These are phyloP conservation scores for Lentinula raphanica DNA, from an alignment of 768 basidiomycete genomes.

Conservation along the genomic window DNA sequence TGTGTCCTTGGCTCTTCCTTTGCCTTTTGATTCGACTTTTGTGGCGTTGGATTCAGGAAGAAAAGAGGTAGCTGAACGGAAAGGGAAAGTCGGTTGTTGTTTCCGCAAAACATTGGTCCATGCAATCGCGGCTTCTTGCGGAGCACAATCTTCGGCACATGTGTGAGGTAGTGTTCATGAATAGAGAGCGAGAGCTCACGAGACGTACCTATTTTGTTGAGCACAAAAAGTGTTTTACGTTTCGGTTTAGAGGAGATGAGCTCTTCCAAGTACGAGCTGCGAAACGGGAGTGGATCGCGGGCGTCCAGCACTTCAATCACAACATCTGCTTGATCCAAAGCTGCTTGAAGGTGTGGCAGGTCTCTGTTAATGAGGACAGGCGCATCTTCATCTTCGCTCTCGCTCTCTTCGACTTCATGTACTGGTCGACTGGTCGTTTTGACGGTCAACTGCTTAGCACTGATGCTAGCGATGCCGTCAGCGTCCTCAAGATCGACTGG, in stretches of 20 bases:
- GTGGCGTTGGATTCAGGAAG: conserved; percentile 35
- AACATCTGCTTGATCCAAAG: conserved; percentile 74
- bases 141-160: conserved; percentile 58
- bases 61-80: conserved; percentile 68
- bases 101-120: conserved; percentile 65
- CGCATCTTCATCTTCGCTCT: conserved; percentile 45
- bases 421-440: conserved; percentile 27
- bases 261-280: conserved; percentile 61
- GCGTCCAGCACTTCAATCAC: conserved; percentile 79
- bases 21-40: conserved; percentile 30
- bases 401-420: conserved; percentile 22
- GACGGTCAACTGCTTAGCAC: conserved; percentile 33
- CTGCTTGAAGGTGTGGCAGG: conserved; percentile 56
- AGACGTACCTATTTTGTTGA: conserved; percentile 83
- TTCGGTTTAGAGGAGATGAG: conserved; percentile 35
- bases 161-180: background rate
- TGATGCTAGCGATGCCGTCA: conserved; percentile 42
- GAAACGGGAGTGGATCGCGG: conserved; percentile 70
- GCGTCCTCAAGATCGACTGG: conserved; percentile 29
- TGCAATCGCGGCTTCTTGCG: conserved; percentile 64
- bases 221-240: conserved; percentile 50
- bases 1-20: conserved; percentile 38
- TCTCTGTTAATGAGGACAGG: conserved; percentile 62
- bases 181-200: background rate
- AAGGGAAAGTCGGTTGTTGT: conserved; percentile 60